Percentiles rank a stretch among this genome's conserved stretches.
Evolutionary conservation across 225 moss, liverwort and hornwort genomes (phyloP).

Genomic region (Ulota crispa): DNA sequence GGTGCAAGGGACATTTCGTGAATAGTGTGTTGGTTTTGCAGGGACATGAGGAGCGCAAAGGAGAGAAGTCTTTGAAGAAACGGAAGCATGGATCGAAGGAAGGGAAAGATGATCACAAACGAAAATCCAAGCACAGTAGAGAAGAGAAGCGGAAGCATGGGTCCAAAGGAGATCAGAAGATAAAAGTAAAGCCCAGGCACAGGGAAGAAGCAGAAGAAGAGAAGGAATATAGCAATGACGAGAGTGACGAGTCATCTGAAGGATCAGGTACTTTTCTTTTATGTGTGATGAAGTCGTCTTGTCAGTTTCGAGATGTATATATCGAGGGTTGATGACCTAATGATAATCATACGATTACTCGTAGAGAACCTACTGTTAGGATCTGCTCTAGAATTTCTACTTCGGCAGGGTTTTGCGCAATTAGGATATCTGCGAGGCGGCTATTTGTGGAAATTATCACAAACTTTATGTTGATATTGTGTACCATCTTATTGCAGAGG

Average conservation of each 20-base stretch:
- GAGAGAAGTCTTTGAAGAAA: conserved; percentile 44
- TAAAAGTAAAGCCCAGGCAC: conserved; percentile 41
- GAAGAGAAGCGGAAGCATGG: conserved; percentile 60
- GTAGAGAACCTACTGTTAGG: not conserved
- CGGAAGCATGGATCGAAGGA: conserved; percentile 55
- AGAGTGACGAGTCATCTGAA: conserved; percentile 41
- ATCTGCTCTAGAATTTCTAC: not conserved
- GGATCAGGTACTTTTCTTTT: conserved; percentile 49
- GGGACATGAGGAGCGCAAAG: conserved; percentile 36
- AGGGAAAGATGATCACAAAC: conserved; percentile 41
- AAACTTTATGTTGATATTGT: conserved; percentile 7
- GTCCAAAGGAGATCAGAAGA: conserved; percentile 32
- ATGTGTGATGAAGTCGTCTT: not conserved
- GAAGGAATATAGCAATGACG: conserved; percentile 54
- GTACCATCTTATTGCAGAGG: conserved; percentile 35
- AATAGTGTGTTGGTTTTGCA: not conserved
- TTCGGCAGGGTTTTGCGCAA: not conserved
- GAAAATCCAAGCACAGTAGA: conserved; percentile 46
- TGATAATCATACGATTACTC: not conserved
- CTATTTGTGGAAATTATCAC: not conserved
- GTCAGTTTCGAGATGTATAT: not conserved
- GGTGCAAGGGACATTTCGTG: not conserved
- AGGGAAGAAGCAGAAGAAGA: conserved; percentile 37
- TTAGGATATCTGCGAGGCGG: not conserved
- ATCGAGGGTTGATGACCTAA: not conserved